Base-by-base conservation (phyloP, 2,329 filamentous ascomycete species). In the Coleophoma crateriformis region DNA sequence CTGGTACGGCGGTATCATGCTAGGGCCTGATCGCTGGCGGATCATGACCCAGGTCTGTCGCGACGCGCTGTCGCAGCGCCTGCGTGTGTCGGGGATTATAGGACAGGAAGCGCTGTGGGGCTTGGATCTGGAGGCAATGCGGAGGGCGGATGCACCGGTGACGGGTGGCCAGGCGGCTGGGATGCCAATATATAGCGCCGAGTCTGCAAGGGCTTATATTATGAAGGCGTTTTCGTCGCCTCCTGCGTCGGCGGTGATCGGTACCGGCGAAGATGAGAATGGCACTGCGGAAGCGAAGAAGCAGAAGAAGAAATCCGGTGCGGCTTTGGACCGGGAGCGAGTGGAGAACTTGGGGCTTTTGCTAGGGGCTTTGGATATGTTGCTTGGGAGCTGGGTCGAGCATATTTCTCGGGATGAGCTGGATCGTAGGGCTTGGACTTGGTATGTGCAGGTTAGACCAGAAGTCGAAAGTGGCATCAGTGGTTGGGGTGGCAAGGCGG, bases 401-500 rank as follows among this genome's bases (percentile, higher is more conserved):
- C 75, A 81, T 32, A 64, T 95, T 33, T 74, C 68, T 22, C 68
- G 70, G 4, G 73, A 78, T 14, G 88, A 95, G 59, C 71, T 95
- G 47, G 88, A 95, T 63, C 76, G 77, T 53, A 78, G 83, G 51
- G 87, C 88, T 15, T 95, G 89, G 88, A 72, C 72, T 11, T 95
- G 90, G 90, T 95, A 95, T 67, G 73, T 86, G 2, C 76, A 79
- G 19, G 81, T 91, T 17, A 74, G 90, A 54, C 90, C 90, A 1
- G 84, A 88, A 17, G 86, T 95, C 2, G 82, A 87, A 51, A 69
- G 75, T 50, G 90, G 90, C 0, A 79, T 81, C 44, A 79, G 82
- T 17, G 90, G 90, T 2, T 95, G 90, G 90, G 90, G 90, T 27
- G 87, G 85, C 12, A 94, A 92, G 66, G 88, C 87, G 1, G 70